These are phyloP conservation scores for Colletotrichum truncatum DNA, from an alignment of 2,329 filamentous ascomycete species.

Conservation along the genomic window DNA sequence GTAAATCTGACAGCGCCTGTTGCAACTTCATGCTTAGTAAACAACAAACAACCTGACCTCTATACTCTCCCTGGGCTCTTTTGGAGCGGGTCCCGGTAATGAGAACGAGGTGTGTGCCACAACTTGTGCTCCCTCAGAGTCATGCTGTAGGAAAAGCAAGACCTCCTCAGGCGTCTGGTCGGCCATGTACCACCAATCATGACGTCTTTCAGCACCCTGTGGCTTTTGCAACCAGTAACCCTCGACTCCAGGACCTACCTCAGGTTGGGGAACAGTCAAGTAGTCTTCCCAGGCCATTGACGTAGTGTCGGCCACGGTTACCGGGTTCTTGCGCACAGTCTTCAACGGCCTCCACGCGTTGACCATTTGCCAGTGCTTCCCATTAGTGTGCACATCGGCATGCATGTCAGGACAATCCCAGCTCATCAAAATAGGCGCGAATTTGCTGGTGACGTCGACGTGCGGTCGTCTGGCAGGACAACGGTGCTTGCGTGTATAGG, in stretches of 20 bases:
- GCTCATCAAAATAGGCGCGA: slow-evolving; percentile 8
- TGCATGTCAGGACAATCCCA: slow-evolving; percentile 17
- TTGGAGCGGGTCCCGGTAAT: not conserved
- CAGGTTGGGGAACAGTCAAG: slow-evolving; percentile 5
- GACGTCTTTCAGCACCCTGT: not conserved
- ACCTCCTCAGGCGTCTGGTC: slow-evolving; percentile 8
- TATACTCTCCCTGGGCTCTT: slow-evolving; percentile 7
- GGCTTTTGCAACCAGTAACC: slow-evolving; percentile 10
- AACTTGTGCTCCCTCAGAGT: not conserved
- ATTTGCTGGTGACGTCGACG: slow-evolving; percentile 7
- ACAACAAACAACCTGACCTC: slow-evolving; percentile 12
- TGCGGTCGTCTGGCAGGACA: slow-evolving; percentile 8
- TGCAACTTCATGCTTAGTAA: not conserved
- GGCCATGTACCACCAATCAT: slow-evolving; percentile 15
- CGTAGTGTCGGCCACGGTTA: not conserved
- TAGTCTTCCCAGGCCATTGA: slow-evolving; percentile 18
- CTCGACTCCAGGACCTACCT: slow-evolving; percentile 5
- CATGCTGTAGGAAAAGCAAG: not conserved
- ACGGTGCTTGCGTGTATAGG: slow-evolving; percentile 11
- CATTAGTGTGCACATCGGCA: not conserved
- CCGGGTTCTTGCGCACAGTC: slow-evolving; percentile 12
- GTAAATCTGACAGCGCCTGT: too few species aligned
- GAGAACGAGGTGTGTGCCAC: slow-evolving; percentile 2
- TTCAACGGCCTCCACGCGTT: slow-evolving; percentile 12
- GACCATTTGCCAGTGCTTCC: slow-evolving; percentile 16